Base-by-base conservation (phyloP, 257 asterid genomes). In the Hygrophila difformis region DNA sequence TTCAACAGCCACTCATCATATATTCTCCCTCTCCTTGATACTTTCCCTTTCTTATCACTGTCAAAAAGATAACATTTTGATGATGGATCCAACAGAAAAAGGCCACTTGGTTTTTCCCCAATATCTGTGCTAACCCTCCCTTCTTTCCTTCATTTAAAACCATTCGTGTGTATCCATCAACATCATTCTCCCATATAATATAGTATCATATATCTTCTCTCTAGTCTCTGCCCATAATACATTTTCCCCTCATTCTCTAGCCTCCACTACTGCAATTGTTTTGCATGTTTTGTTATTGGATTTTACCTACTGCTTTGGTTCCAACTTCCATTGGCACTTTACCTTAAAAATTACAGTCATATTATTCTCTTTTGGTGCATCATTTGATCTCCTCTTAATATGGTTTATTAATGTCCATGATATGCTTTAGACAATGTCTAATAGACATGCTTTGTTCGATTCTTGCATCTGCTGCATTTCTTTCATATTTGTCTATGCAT, bases 1-100 rank as follows among this genome's bases (percentile, higher is more conserved):
- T 63, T 75, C 80, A 76, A 74, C 83, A 74, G 87, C 73, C 71
- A 65, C 70, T 50, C 66, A 51, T 45, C 26, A 39, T n/a, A n/a
- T n/a, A n/a, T n/a, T n/a, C n/a, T n/a, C n/a, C n/a, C n/a, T 61
- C 38, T 53, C 67, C 29, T 68, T 74, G 65, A 64, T 58, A 66
- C 77, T 64, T 68, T 76, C 59, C n/a, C n/a, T n/a, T n/a, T n/a
- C n/a, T n/a, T n/a, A n/a, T n/a, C n/a, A n/a, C n/a, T n/a, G 91
- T 87, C 96, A 87, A 87, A 87, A 41, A 17, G 47, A 75, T 76
- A 68, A 58, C 72, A 79, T 82, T 79, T 86, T 68, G 70, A 75
- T 65, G 71, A 75, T n/a, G n/a, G 58, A 77, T 64, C 81, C 80
- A 74, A 79, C 86, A 79, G 84, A 75, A 79, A 74, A n/a, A n/a